Percentiles rank a stretch among this genome's conserved stretches.
phyloP scores from a whole-genome alignment of 1,284 basidiomycete genomes.

The Pisolithus thermaeus region DNA sequence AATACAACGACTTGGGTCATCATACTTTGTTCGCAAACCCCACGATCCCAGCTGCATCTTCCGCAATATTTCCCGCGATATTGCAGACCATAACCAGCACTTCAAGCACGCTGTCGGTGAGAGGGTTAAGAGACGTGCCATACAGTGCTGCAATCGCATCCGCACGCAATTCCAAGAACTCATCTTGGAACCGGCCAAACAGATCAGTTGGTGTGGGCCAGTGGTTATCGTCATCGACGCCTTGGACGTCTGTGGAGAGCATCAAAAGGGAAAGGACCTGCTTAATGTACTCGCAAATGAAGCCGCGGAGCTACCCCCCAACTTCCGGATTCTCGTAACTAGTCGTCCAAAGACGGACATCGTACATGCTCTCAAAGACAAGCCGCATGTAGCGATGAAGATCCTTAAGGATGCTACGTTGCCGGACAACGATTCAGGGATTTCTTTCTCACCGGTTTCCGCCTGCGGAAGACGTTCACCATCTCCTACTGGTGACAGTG shows the following conservation, averaged over 20 bases:
- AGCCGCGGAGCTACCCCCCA: slow-evolving; percentile 1
- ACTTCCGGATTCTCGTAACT: slow-evolving; percentile 10
- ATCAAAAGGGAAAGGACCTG: neutral
- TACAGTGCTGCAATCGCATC: neutral
- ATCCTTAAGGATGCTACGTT: neutral
- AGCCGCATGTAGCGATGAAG: neutral
- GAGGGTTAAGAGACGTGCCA: neutral
- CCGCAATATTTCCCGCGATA: slow-evolving; percentile 16
- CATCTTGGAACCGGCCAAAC: slow-evolving; percentile 6
- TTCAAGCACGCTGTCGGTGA: slow-evolving; percentile 2
- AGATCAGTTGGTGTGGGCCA: slow-evolving; percentile 8
- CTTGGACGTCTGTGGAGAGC: slow-evolving; percentile 7
- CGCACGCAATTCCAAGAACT: slow-evolving; percentile 13
- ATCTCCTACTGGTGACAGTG: neutral
- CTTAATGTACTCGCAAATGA: slow-evolving; percentile 3
- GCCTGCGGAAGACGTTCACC: neutral
- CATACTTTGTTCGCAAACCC: slow-evolving; percentile 11
- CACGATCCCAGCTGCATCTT: slow-evolving; percentile 9
- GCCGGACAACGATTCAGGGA: neutral
- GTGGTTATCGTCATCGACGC: slow-evolving; percentile 17
- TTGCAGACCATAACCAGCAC: slow-evolving; percentile 9
- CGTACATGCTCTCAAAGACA: neutral
- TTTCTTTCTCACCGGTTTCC: neutral
- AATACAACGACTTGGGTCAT: slow-evolving; percentile 13
- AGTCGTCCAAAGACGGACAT: slow-evolving; percentile 6